Evolutionary conservation across 805 yeast species (phyloP).

Genomic region (Cyberlindnera galapagoensis): DNA sequence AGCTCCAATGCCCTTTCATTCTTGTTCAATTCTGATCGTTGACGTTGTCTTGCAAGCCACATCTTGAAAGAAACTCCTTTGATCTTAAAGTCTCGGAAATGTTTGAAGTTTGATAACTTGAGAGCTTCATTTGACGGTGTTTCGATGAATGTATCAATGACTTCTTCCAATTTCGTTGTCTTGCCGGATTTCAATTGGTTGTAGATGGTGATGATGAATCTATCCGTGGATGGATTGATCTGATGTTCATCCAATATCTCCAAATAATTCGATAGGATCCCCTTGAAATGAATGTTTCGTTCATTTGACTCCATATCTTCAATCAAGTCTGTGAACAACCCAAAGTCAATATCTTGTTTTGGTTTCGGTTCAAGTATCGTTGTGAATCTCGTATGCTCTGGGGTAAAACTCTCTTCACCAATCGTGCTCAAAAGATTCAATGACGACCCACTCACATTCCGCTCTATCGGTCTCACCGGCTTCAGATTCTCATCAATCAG

Average conservation of each 20-base stretch:
- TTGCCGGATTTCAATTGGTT: conserved; percentile 13
- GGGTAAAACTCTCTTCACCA: conserved; percentile 2
- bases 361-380: conserved; percentile 2
- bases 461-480: conserved; percentile 15
- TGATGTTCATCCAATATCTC: conserved; percentile 12
- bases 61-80: conserved; percentile 7
- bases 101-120: conserved; percentile 17
- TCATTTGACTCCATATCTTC: conserved; percentile 6
- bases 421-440: conserved; percentile 11
- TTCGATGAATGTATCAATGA: conserved; percentile 17
- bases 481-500: conserved; percentile 8
- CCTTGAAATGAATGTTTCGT: conserved; percentile 13
- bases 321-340: conserved; percentile 7
- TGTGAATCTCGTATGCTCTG: conserved; percentile 1
- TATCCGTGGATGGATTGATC: conserved; percentile 13
- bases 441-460: conserved; percentile 21
- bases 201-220: conserved; percentile 19
- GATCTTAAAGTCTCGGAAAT: conserved; percentile 10
- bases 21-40: conserved; percentile 12
- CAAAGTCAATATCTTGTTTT: conserved; percentile 7
- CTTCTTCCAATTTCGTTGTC: conserved; percentile 9
- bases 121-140: conserved; percentile 21
- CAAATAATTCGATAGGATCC: conserved; percentile 14
- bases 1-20: conserved; percentile 14
- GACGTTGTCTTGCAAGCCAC: conserved; percentile 18